Percentiles rank a stretch among this genome's conserved stretches.
Conservation (phyloP, 176 grass and related monocot species). For the Ensete ventricosum region DNA sequence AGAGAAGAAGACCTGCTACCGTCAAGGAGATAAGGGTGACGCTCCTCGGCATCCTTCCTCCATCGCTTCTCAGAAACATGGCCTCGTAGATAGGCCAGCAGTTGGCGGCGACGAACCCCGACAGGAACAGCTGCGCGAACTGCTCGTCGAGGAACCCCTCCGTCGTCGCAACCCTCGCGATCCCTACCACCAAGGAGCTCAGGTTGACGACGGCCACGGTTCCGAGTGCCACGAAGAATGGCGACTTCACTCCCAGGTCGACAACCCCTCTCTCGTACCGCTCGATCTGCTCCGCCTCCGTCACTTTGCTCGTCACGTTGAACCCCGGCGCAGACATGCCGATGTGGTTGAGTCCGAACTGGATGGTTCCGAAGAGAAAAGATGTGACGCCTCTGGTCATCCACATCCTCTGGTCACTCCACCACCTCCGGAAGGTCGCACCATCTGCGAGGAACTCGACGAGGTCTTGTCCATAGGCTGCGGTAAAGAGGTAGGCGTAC, state of each 20-base stretch:
- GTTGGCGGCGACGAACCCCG: constrained; percentile 26
- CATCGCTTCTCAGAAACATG: constrained; percentile 32
- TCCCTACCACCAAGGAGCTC: constrained; percentile 17
- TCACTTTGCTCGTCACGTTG: constrained; percentile 40
- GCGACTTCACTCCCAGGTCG: constrained; percentile 27
- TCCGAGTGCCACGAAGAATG: constrained; percentile 27
- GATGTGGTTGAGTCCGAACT: constrained; percentile 8
- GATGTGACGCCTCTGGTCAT: constrained; percentile 16
- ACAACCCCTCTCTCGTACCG: constrained; percentile 12
- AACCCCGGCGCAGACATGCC: constrained; percentile 12
- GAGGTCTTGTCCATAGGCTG: constrained; percentile 28
- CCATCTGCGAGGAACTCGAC: constrained; percentile 13
- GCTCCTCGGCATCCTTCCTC: constrained; percentile 30
- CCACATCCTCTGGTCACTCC: constrained; percentile 27
- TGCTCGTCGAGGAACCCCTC: constrained; percentile 11
- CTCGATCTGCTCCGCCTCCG: constrained; percentile 26
- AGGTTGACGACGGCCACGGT: constrained; percentile 21
- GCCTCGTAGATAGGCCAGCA: constrained; percentile 37
- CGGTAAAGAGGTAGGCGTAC: constrained; percentile 37
- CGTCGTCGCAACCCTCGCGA: constrained; percentile 1
- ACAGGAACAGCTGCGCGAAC: constrained; percentile 33
- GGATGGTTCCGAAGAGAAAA: constrained; percentile 11
- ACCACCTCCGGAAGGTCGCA: constrained; percentile 15
- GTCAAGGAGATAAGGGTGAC: background rate
- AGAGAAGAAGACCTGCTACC: background rate